A percentile compares a stretch with the other conserved stretches of the same genome.
These are phyloP conservation scores for Boletus subcaerulescens DNA, from an alignment of 768 basidiomycete genomes.

Conservation along the genomic window DNA sequence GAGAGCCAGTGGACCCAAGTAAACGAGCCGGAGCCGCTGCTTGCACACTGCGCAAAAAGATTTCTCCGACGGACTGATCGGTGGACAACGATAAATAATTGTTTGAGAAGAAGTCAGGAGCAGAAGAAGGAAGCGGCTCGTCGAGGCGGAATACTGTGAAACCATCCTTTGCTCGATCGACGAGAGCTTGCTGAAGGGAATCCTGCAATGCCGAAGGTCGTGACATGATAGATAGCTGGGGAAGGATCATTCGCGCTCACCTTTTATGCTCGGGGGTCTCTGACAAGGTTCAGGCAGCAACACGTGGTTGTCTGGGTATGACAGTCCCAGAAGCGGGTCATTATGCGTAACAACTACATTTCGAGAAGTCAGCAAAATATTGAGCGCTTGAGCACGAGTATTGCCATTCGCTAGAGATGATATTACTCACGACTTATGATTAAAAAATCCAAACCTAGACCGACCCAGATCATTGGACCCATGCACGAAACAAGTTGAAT, in stretches of 20 bases:
- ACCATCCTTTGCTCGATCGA: constrained; percentile 3
- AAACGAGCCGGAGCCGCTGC: constrained; percentile 19
- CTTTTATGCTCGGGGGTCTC: constrained; percentile 8
- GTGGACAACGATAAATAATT: constrained; percentile 49
- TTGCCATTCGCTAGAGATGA: background rate
- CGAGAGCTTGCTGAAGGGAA: constrained; percentile 16
- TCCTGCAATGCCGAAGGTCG: constrained; percentile 5
- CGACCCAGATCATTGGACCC: background rate
- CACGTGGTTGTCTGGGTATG: background rate
- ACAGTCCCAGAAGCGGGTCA: background rate
- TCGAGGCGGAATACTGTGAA: constrained; percentile 12
- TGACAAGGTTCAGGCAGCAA: background rate
- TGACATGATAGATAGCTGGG: constrained; percentile 6
- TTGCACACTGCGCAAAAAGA: constrained; percentile 32
- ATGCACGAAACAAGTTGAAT: constrained; percentile 1
- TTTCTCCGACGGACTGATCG: constrained; percentile 30
- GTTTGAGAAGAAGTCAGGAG: constrained; percentile 43
- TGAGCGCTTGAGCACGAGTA: background rate
- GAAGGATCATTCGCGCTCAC: background rate
- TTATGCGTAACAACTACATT: background rate
- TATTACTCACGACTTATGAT: background rate
- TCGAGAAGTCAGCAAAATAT: background rate
- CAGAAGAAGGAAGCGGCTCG: constrained; percentile 16
- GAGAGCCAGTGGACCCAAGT: constrained; percentile 50
- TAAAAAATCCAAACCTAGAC: background rate